These are phyloP conservation scores for Dendrothele bispora DNA, from an alignment of 768 basidiomycete species.

Conservation along the genomic window DNA sequence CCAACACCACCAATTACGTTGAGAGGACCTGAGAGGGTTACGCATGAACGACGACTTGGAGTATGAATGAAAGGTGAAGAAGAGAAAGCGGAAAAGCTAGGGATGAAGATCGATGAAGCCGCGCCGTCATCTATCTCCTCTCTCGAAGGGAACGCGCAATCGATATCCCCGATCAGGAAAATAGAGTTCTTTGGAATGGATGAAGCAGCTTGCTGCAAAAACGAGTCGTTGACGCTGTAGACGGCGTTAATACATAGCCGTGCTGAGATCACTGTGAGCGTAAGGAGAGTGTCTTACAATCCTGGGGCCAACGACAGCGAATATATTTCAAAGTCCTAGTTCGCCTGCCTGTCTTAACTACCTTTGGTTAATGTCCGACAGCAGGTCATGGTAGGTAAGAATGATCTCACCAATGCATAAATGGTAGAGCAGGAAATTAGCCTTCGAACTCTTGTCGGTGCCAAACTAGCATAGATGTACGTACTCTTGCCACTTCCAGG, in stretches of 20 bases:
- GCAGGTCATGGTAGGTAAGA: neutral
- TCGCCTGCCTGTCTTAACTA: constrained; percentile 47
- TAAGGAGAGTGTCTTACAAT: constrained; percentile 33
- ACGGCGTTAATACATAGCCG: neutral
- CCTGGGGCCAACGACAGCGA: constrained; percentile 49
- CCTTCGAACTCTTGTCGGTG: constrained; percentile 40
- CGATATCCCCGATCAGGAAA: constrained; percentile 60
- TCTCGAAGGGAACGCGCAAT: constrained; percentile 55
- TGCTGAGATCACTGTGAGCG: neutral
- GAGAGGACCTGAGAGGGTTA: constrained; percentile 55
- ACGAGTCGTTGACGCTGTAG: constrained; percentile 47
- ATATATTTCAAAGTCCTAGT: constrained; percentile 84
- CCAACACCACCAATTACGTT: constrained; percentile 63
- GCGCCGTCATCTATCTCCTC: constrained; percentile 31
- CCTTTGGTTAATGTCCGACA: neutral
- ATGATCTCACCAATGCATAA: constrained; percentile 44
- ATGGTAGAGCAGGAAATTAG: constrained; percentile 46
- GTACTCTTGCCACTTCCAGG: constrained; percentile 65
- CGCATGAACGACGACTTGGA: constrained; percentile 24
- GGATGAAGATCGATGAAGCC: neutral
- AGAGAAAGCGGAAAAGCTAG: neutral
- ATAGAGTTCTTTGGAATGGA: constrained; percentile 53
- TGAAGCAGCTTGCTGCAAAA: constrained; percentile 44
- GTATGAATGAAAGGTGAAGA: neutral
- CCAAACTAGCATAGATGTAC: constrained; percentile 17